These are phyloP conservation scores for Sphagnum tenellum DNA, from an alignment of 225 moss, liverwort and hornwort genomes.

Conservation along the genomic window DNA sequence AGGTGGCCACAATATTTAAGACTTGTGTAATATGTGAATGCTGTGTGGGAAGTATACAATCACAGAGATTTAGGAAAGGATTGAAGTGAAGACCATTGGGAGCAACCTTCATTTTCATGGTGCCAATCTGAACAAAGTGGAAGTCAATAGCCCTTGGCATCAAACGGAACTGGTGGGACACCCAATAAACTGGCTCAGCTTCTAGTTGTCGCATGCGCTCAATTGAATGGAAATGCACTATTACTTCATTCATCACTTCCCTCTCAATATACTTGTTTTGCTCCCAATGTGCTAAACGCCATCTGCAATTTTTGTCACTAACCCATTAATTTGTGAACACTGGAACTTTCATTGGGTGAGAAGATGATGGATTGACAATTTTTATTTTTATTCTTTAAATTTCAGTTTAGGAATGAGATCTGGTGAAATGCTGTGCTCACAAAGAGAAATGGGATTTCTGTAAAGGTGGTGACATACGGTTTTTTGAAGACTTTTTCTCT, in stretches of 20 bases:
- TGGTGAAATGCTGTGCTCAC: too few species aligned
- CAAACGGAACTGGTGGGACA: conserved; percentile 43
- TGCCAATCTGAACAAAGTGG: conserved; percentile 41
- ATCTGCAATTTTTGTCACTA: conserved; percentile 13
- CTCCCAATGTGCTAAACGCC: conserved; percentile 33
- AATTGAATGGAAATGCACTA: conserved; percentile 30
- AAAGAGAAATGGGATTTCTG: too few species aligned
- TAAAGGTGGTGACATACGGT: conserved; percentile 9
- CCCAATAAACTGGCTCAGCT: conserved; percentile 31
- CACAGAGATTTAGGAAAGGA: too few species aligned
- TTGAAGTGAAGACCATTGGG: too few species aligned
- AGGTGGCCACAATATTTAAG: too few species aligned
- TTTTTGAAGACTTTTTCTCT: conserved; percentile 28
- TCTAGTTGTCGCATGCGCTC: conserved; percentile 34
- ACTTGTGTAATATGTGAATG: too few species aligned
- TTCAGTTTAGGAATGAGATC: too few species aligned
- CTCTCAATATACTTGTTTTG: conserved; percentile 31
- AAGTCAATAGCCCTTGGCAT: conserved; percentile 54
- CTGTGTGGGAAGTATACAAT: too few species aligned
- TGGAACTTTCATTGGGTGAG: too few species aligned
- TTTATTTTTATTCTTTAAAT: too few species aligned
- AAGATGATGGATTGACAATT: too few species aligned
- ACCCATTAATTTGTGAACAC: background rate
- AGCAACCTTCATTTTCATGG: conserved; percentile 65
- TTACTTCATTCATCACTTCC: conserved; percentile 31